Conservation (phyloP, 176 grass and related monocot species). For the Pharus latifolius region DNA sequence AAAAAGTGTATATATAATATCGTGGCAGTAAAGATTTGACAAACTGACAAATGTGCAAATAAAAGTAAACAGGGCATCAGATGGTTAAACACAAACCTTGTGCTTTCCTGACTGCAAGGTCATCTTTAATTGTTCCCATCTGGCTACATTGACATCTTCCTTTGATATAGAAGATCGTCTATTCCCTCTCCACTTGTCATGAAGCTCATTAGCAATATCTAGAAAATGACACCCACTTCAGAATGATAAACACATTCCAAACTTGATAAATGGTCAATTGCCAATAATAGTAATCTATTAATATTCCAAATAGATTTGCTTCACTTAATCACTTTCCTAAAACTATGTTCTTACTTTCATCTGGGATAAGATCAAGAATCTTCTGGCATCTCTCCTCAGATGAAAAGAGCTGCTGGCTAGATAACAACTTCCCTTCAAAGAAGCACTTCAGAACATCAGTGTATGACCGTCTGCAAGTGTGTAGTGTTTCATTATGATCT, state of each 20-base stretch:
- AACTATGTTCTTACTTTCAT: slow-evolving; percentile 55
- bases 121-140: slow-evolving; percentile 82
- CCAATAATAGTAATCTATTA: neutral
- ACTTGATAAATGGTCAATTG: neutral
- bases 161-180: slow-evolving; percentile 73
- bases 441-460: slow-evolving; percentile 72
- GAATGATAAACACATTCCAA: slow-evolving; percentile 12
- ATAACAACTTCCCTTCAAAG: slow-evolving; percentile 71
- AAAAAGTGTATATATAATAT: neutral
- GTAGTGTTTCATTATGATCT: slow-evolving; percentile 1
- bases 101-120: slow-evolving; percentile 78
- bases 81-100: slow-evolving; percentile 45
- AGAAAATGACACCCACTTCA: slow-evolving; percentile 20
- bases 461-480: slow-evolving; percentile 59
- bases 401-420: slow-evolving; percentile 58
- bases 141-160: slow-evolving; percentile 57
- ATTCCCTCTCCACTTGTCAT: slow-evolving; percentile 73
- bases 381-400: slow-evolving; percentile 74
- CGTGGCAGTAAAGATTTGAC: neutral
- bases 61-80: neutral
- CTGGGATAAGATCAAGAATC: slow-evolving; percentile 80
- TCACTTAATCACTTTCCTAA: neutral
- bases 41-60: neutral
- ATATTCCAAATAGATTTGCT: neutral
- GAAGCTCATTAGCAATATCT: slow-evolving; percentile 78